phyloP scores from a whole-genome alignment of 192 early-diverging fungal genomes.

The Helicostylum pulchrum region DNA sequence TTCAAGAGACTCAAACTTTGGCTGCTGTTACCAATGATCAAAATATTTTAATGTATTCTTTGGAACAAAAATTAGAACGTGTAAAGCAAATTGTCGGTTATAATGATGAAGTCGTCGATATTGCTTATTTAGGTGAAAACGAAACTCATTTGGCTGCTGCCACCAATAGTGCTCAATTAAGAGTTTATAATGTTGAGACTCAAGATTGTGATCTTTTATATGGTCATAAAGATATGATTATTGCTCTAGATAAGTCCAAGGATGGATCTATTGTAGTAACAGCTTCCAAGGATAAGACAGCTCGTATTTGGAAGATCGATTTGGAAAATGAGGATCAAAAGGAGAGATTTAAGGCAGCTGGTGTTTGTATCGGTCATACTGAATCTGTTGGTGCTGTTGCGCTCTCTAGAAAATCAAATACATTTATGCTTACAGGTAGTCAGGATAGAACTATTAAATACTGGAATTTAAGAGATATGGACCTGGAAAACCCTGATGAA shows the following conservation, averaged over 20 bases:
- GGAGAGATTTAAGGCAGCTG: conserved; percentile 56
- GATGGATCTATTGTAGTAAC: conserved; percentile 74
- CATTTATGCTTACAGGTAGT: conserved; percentile 81
- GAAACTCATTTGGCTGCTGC: conserved; percentile 82
- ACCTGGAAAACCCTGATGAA: conserved; percentile 36
- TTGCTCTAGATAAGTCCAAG: conserved; percentile 69
- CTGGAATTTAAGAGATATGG: conserved; percentile 77
- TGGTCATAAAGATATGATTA: conserved; percentile 86
- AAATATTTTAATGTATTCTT: conserved; percentile 79
- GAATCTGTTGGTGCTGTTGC: conserved; percentile 90
- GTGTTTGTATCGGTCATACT: conserved; percentile 84
- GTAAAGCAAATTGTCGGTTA: conserved; percentile 88
- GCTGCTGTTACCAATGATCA: conserved; percentile 86
- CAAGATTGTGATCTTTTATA: conserved; percentile 83
- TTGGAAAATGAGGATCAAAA: conserved; percentile 48
- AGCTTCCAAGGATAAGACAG: conserved; percentile 91
- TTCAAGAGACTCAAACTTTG: conserved; percentile 50
- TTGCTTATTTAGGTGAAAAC: conserved; percentile 70
- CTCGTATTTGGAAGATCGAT: conserved; percentile 76
- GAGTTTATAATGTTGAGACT: conserved; percentile 77
- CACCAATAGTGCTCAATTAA: conserved; percentile 90
- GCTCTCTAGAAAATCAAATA: conserved; percentile 60
- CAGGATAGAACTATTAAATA: conserved; percentile 94
- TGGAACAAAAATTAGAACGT: conserved; percentile 50
- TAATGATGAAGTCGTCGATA: conserved; percentile 93